Conservation (phyloP, 768 basidiomycete species). For the Crucibulum laeve region DNA sequence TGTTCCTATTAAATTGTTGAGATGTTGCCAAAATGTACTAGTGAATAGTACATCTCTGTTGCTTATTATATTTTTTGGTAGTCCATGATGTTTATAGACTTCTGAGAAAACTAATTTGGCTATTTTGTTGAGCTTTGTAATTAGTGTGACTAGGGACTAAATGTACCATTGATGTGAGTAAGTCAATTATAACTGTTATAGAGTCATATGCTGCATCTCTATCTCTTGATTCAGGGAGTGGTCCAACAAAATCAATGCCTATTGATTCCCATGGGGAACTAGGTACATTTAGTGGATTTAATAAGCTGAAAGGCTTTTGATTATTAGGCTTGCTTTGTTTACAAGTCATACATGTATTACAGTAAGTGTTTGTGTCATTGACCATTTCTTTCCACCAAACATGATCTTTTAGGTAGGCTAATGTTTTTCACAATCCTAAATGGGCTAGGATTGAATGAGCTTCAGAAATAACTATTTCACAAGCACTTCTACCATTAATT, state of each 20-base stretch:
- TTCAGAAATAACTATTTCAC: slow-evolving; percentile 25
- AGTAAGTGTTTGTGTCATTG: background rate
- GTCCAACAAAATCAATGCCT: slow-evolving; percentile 3
- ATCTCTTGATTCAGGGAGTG: background rate
- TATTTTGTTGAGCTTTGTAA: background rate
- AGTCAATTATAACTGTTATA: background rate
- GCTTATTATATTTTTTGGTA: background rate
- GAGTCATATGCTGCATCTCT: background rate
- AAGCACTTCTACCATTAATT: slow-evolving; percentile 8
- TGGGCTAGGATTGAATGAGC: slow-evolving; percentile 32
- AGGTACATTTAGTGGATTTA: background rate
- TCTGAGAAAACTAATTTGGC: background rate
- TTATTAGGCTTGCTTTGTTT: background rate
- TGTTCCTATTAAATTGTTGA: background rate
- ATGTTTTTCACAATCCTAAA: background rate
- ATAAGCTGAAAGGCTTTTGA: background rate
- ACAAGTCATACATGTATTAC: background rate
- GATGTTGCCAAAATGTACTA: background rate
- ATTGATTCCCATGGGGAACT: background rate
- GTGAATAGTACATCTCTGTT: background rate
- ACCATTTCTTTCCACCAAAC: background rate
- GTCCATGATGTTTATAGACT: background rate
- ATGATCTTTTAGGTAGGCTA: background rate
- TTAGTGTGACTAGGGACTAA: background rate
- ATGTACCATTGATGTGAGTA: background rate